Percentiles rank a stretch among this genome's conserved stretches.
These are phyloP conservation scores for Castanea crenata DNA, from an alignment of 306 rosid species.

Conservation along the genomic window DNA sequence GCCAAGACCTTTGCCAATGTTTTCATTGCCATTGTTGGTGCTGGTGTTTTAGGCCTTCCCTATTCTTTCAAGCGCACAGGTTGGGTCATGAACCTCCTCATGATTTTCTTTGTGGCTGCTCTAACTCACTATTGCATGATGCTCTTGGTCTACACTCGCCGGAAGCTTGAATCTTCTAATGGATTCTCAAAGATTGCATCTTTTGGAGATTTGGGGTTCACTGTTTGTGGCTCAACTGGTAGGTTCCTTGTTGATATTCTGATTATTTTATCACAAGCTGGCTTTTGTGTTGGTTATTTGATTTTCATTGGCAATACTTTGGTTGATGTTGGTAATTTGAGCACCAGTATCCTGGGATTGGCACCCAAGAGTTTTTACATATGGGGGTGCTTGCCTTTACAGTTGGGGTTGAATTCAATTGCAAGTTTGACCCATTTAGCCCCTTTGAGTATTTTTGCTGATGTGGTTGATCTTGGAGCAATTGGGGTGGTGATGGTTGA, in stretches of 20 bases:
- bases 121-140: constrained; percentile 56
- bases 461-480: constrained; percentile 51
- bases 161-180: constrained; percentile 39
- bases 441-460: constrained; percentile 56
- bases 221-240: constrained; percentile 41
- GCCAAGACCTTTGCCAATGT: constrained; percentile 60
- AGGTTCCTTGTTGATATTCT: constrained; percentile 38
- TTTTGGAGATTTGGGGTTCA: constrained; percentile 55
- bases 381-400: constrained; percentile 51
- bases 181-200: constrained; percentile 34
- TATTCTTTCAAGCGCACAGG: constrained; percentile 57
- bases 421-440: constrained; percentile 45
- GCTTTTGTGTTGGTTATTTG: constrained; percentile 54
- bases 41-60: constrained; percentile 58
- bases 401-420: constrained; percentile 49
- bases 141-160: constrained; percentile 50
- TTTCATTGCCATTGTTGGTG: constrained; percentile 56
- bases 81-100: constrained; percentile 43
- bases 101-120: constrained; percentile 38
- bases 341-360: constrained; percentile 24
- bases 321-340: constrained; percentile 29
- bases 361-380: constrained; percentile 44
- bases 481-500: constrained; percentile 47
- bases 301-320: constrained; percentile 51
- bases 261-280: constrained; percentile 44